Percentiles rank a stretch among this genome's conserved stretches.
These are phyloP conservation scores for Leishmania turanica DNA, from an alignment of 208 protist species.

Conservation along the genomic window DNA sequence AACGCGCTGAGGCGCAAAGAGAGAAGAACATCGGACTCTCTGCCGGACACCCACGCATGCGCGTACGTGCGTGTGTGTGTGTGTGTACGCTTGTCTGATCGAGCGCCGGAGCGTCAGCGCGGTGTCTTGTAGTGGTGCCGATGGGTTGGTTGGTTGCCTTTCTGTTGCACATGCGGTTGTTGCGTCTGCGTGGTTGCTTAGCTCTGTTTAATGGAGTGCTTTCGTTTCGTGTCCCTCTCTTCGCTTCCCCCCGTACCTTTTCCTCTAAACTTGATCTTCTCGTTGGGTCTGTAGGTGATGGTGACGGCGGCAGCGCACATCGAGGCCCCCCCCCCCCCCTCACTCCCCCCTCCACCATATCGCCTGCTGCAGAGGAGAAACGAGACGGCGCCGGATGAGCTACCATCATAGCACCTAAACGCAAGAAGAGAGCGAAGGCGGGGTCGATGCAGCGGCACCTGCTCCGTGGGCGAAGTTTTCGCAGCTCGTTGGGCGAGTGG, in stretches of 20 bases:
- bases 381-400: not conserved
- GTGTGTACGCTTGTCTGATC: not conserved
- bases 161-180: not conserved
- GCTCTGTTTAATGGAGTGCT: not conserved
- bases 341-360: too few relatives aligned
- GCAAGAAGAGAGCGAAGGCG: not conserved
- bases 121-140: not conserved
- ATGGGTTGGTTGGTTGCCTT: not conserved
- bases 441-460: not conserved
- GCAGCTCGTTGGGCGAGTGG: not conserved
- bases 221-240: not conserved
- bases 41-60: not conserved
- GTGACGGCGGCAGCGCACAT: not conserved
- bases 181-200: not conserved
- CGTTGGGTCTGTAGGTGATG: not conserved
- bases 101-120: not conserved
- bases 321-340: not conserved
- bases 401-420: not conserved
- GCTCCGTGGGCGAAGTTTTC: too few relatives aligned
- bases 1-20: slow-evolving; percentile 43
- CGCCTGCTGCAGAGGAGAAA: not conserved
- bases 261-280: not conserved
- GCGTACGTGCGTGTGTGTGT: not conserved
- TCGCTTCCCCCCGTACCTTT: not conserved
- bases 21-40: not conserved